A percentile compares a stretch with the other conserved stretches of the same genome.
Evolutionary conservation across 441 rosid species (phyloP).

Genomic region (Arabidopsis hybrid): DNA sequence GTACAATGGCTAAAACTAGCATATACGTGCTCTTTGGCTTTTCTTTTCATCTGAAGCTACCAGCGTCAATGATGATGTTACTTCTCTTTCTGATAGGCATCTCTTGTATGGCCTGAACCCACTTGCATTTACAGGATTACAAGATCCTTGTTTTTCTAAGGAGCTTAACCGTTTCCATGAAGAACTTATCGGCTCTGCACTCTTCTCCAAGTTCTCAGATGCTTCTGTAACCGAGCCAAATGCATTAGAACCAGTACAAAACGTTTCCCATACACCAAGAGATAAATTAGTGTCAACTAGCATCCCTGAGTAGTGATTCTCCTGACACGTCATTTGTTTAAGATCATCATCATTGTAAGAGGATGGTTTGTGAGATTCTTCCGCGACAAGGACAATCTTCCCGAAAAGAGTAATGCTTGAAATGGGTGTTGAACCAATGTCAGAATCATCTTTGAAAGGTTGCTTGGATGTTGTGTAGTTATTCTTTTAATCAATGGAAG

Average conservation of each 20-base stretch:
- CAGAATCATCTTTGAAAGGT: conserved; percentile 37
- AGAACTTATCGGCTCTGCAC: conserved; percentile 47
- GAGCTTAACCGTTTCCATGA: conserved; percentile 28
- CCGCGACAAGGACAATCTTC: conserved; percentile 52
- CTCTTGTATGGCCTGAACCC: conserved; percentile 76
- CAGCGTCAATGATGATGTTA: conserved; percentile 46
- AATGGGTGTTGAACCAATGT: conserved; percentile 28
- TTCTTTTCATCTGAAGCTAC: conserved; percentile 49
- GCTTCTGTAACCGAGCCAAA: conserved; percentile 45
- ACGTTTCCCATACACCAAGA: conserved; percentile 54
- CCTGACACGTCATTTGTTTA: conserved; percentile 20
- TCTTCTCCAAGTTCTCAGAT: conserved; percentile 49
- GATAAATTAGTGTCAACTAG: conserved; percentile 45
- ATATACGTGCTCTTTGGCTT: conserved; percentile 57
- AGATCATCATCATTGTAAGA: conserved; percentile 26
- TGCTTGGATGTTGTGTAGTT: conserved; percentile 47
- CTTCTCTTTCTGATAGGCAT: conserved; percentile 61
- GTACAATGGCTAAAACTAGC: conserved; percentile 28
- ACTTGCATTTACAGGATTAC: conserved; percentile 26
- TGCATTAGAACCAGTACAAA: conserved; percentile 49
- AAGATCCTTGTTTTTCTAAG: conserved; percentile 27
- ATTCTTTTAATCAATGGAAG: conserved; percentile 32
- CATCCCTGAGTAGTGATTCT: conserved; percentile 29
- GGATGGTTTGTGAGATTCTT: conserved; percentile 36
- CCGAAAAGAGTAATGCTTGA: conserved; percentile 72